Evolutionary conservation across 192 early-diverging fungal genomes (phyloP).

Genomic region (Podila horticola): DNA sequence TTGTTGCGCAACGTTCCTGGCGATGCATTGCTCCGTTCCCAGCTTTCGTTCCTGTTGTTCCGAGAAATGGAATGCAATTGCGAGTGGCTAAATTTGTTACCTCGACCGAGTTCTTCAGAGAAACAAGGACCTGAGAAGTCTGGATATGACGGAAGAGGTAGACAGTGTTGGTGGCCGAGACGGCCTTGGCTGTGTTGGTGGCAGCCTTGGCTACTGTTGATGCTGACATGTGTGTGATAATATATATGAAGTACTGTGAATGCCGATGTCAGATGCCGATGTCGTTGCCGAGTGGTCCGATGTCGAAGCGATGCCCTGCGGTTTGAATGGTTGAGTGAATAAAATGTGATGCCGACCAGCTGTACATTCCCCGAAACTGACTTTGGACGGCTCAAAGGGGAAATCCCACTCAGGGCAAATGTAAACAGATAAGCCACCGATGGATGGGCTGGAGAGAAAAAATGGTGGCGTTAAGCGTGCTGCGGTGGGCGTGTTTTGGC

Average conservation of each 20-base stretch:
- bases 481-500: too few relatives aligned
- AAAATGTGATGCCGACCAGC: too few relatives aligned
- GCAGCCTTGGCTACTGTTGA: conserved; percentile 40
- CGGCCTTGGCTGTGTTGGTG: conserved; percentile 5
- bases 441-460: not conserved
- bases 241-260: too few relatives aligned
- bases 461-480: not conserved
- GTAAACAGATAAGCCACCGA: not conserved
- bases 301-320: too few relatives aligned
- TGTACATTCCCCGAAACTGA: not conserved
- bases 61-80: not conserved
- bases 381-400: not conserved
- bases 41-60: not conserved
- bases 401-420: not conserved
- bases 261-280: not conserved
- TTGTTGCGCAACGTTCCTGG: too few relatives aligned
- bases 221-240: conserved; percentile 27
- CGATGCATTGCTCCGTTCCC: not conserved
- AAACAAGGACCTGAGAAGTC: conserved; percentile 62
- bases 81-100: conserved; percentile 14
- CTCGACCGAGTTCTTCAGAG: conserved; percentile 57
- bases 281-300: too few relatives aligned
- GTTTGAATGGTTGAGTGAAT: too few relatives aligned
- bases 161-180: conserved; percentile 33
- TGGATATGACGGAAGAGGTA: conserved; percentile 66